These are phyloP conservation scores for Ogataea sp. DNA, from an alignment of 805 yeast genomes.

Conservation along the genomic window DNA sequence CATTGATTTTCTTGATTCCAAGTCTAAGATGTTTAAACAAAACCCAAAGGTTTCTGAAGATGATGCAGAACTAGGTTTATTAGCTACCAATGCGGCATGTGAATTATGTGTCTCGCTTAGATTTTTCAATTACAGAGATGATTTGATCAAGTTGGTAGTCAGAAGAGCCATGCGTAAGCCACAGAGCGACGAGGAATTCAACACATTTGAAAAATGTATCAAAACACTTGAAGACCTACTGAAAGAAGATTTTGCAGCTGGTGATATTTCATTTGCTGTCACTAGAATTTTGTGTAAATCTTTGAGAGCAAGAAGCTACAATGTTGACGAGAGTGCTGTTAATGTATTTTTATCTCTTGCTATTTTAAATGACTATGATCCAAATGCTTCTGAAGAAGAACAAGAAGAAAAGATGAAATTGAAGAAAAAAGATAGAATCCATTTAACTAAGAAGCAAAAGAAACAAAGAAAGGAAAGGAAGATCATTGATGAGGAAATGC, in stretches of 20 bases:
- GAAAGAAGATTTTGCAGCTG: conserved; percentile 67
- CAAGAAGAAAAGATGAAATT: conserved; percentile 39
- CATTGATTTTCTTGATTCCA: conserved; percentile 42
- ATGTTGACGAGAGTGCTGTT: conserved; percentile 77
- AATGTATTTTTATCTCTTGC: conserved; percentile 64
- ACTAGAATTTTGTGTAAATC: conserved; percentile 62
- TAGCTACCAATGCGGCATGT: conserved; percentile 72
- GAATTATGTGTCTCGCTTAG: conserved; percentile 62
- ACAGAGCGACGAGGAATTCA: conserved; percentile 33
- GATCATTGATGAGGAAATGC: conserved; percentile 82
- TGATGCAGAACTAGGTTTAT: conserved; percentile 38
- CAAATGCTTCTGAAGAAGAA: conserved; percentile 44
- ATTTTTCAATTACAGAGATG: conserved; percentile 77
- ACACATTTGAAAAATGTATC: conserved; percentile 50
- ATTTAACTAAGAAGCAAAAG: conserved; percentile 82
- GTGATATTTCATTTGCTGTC: conserved; percentile 71
- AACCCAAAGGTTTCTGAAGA: conserved; percentile 21
- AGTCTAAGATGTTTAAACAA: conserved; percentile 24
- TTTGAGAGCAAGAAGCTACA: conserved; percentile 62
- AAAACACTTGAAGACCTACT: conserved; percentile 63
- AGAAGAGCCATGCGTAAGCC: conserved; percentile 63
- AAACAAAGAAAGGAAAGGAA: conserved; percentile 83
- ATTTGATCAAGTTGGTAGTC: conserved; percentile 57
- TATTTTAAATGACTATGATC: conserved; percentile 64
- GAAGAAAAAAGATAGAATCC: conserved; percentile 83